Evolutionary conservation across 345 rosid genomes (phyloP).

Genomic region (Sisymbrium altissimum): DNA sequence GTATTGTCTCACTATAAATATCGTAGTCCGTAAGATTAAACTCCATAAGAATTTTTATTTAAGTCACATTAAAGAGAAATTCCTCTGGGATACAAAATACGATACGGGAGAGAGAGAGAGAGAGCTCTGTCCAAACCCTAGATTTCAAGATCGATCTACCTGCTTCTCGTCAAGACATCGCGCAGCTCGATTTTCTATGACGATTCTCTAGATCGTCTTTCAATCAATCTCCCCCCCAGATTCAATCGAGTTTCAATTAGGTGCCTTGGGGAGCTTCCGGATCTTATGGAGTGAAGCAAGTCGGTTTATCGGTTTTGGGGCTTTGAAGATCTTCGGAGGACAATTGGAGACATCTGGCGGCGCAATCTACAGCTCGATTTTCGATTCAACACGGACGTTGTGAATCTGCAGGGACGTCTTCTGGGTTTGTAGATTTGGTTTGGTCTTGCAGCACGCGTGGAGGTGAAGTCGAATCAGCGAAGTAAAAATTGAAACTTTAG

Average conservation of each 20-base stretch:
- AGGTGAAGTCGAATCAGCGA: conserved; percentile 34
- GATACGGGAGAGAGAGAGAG: neutral
- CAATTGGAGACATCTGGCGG: neutral
- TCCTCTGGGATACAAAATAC: neutral
- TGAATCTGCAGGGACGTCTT: neutral
- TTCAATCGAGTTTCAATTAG: neutral
- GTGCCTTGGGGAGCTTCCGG: conserved; percentile 13
- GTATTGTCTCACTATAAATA: neutral
- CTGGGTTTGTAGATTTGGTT: conserved; percentile 21
- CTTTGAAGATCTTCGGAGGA: conserved; percentile 21
- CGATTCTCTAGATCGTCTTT: neutral
- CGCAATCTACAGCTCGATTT: conserved; percentile 13
- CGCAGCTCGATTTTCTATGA: neutral
- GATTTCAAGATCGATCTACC: conserved; percentile 24
- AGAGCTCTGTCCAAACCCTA: conserved; percentile 27
- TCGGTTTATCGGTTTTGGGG: neutral
- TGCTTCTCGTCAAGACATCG: conserved; percentile 1
- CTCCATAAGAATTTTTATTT: neutral
- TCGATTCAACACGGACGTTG: conserved; percentile 6
- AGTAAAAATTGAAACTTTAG: conserved; percentile 24
- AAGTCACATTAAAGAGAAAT: neutral
- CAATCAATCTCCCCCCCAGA: too few relatives aligned
- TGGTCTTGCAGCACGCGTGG: conserved; percentile 1
- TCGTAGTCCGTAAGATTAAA: neutral
- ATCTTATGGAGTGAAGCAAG: conserved; percentile 20